Evolutionary conservation across 2,329 filamentous ascomycete species (phyloP).

Genomic region (Hansfordia pulvinata): DNA sequence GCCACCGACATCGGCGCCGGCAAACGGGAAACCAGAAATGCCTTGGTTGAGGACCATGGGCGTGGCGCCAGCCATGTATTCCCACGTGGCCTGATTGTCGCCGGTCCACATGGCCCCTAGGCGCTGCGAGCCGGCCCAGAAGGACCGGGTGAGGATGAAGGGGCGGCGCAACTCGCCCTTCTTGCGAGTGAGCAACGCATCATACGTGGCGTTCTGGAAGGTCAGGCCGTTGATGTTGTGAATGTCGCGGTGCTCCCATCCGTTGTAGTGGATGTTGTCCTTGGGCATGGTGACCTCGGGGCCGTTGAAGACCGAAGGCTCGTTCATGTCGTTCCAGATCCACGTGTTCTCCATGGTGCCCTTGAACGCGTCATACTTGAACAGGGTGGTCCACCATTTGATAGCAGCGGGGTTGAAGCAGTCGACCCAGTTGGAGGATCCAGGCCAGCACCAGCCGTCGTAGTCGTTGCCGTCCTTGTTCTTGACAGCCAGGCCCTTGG

Average conservation of each 20-base stretch:
- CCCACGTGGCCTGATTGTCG: slow-evolving; percentile 91
- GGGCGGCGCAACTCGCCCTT: slow-evolving; percentile 75
- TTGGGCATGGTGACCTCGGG: slow-evolving; percentile 98
- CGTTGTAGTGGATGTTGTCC: slow-evolving; percentile 81
- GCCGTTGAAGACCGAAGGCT: slow-evolving; percentile 96
- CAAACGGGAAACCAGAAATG: slow-evolving; percentile 85
- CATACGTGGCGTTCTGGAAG: slow-evolving; percentile 85
- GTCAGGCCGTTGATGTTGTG: slow-evolving; percentile 96
- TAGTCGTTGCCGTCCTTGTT: slow-evolving; percentile 85
- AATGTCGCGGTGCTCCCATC: slow-evolving; percentile 94
- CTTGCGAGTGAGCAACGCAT: slow-evolving; percentile 73
- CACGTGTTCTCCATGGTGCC: slow-evolving; percentile 78
- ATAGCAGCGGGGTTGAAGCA: slow-evolving; percentile 86
- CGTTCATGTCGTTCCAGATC: slow-evolving; percentile 99
- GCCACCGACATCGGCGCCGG: slow-evolving; percentile 89
- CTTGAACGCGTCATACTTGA: slow-evolving; percentile 79
- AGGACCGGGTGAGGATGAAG: slow-evolving; percentile 85
- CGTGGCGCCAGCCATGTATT: slow-evolving; percentile 74
- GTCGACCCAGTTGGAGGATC: slow-evolving; percentile 92
- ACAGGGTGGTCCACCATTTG: slow-evolving; percentile 83
- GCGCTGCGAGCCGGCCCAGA: slow-evolving; percentile 83
- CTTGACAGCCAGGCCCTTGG: slow-evolving; percentile 69
- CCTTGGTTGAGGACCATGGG: slow-evolving; percentile 92
- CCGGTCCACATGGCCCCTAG: slow-evolving; percentile 97
- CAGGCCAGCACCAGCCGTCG: slow-evolving; percentile 98